Evolutionary conservation across 2,329 filamentous ascomycete genomes (phyloP).

Genomic region (Talaromyces sp.): DNA sequence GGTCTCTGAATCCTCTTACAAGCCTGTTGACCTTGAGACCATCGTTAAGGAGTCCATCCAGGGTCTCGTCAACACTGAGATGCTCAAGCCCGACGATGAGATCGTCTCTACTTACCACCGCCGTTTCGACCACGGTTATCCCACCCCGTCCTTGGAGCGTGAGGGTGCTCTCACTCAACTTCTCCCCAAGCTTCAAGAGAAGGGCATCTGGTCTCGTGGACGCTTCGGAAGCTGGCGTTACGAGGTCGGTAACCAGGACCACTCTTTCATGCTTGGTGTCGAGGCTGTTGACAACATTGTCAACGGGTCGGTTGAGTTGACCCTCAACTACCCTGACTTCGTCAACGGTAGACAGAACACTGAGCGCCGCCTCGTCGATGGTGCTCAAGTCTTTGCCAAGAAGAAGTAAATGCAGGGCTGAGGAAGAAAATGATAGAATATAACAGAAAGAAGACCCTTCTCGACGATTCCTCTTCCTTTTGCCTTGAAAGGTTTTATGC

Average conservation of each 20-base stretch:
- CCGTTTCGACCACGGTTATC: constrained; percentile 97
- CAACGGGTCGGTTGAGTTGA: constrained; percentile 84
- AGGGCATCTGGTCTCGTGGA: constrained; percentile 91
- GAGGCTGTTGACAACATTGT: constrained; percentile 89
- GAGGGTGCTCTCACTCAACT: constrained; percentile 91
- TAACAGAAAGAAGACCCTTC: background rate
- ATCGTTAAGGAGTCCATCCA: constrained; percentile 88
- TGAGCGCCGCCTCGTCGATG: constrained; percentile 60
- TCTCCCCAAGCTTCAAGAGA: constrained; percentile 83
- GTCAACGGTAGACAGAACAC: constrained; percentile 70
- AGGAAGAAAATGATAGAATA: background rate
- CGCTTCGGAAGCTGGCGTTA: constrained; percentile 98
- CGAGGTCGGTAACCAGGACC: constrained; percentile 95
- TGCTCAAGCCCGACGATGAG: constrained; percentile 86
- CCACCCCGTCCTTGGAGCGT: constrained; percentile 89
- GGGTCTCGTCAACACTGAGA: constrained; percentile 95
- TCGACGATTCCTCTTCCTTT: constrained; percentile 3
- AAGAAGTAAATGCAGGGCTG: constrained; percentile 25
- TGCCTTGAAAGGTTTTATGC: constrained; percentile 11
- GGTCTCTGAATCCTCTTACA: constrained; percentile 91
- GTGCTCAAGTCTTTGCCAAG: constrained; percentile 56
- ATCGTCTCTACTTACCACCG: constrained; percentile 98
- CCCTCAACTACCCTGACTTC: constrained; percentile 94
- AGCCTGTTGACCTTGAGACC: constrained; percentile 83
- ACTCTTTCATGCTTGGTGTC: constrained; percentile 95